Base-by-base conservation (phyloP, 2,329 filamentous ascomycete genomes). In the Alternaria solani region DNA sequence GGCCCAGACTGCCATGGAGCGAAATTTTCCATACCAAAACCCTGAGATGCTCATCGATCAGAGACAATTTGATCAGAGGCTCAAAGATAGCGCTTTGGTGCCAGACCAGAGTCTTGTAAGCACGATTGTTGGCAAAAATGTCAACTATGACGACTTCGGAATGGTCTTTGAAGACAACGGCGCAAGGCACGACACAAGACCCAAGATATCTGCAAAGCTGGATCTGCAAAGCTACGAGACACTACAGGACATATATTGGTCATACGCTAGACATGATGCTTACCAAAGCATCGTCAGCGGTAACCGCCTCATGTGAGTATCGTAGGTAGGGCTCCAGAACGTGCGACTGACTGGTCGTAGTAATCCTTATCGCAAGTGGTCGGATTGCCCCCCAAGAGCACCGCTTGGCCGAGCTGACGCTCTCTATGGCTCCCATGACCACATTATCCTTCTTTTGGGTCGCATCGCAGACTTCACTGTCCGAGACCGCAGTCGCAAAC, bases 181-280 rank as follows among this genome's bases (percentile, higher is more conserved):
- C 20, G 59, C 52, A 36, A 64, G 63, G 34, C 42, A 72, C 78
- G 54, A 60, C 55, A 82, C 30, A 78, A 79, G 9, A 16, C 82
- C 82, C 62, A 59, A 43, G 8, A 41, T 68, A 12, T 60, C 71
- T 49, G 62, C 63, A 34, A 64, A 69, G 65, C 49, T 79, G 16
- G 94, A 98, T 62, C 85, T 96, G 48, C 89, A 92, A 63, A 89
- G 87, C 41, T 96, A 91, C 71, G 91, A 95, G 71, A 89, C 91
- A 16, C 84, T 95, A 39, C 88, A 91, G 65, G 95, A 98, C 78
- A 80, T 98, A 5, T 96, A 91, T 74, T 99, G 94, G 94, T 97
- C 93, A 91, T 97, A 94, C 75, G 90, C 87, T 70, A 96, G 97
- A 78, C 95, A 97, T 83, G 95, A 98, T 76, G 88, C 91, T 8